Conservation (phyloP, 805 yeast genomes). For the Candida germanica region DNA sequence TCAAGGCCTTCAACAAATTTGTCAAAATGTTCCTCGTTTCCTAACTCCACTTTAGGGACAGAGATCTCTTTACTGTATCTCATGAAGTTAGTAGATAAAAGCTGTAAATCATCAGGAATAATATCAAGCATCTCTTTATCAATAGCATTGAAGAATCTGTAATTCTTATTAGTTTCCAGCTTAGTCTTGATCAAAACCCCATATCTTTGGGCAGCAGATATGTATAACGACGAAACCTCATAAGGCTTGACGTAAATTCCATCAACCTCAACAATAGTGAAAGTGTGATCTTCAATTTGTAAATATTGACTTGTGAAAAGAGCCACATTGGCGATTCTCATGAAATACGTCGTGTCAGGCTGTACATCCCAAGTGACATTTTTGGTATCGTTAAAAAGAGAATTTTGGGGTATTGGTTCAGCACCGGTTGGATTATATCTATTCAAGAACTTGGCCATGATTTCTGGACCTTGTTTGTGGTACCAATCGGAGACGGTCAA, state of each 20-base stretch:
- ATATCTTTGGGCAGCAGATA: slow-evolving; percentile 92
- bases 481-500: slow-evolving; percentile 85
- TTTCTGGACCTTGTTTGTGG: slow-evolving; percentile 55
- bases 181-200: slow-evolving; percentile 76
- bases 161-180: slow-evolving; percentile 57
- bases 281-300: slow-evolving; percentile 82
- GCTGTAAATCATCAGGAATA: slow-evolving; percentile 57
- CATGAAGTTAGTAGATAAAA: slow-evolving; percentile 76
- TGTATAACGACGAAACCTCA: slow-evolving; percentile 66
- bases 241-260: slow-evolving; percentile 82
- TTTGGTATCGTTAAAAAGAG: slow-evolving; percentile 78
- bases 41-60: slow-evolving; percentile 29
- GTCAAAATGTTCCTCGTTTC: slow-evolving; percentile 19
- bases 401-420: slow-evolving; percentile 87
- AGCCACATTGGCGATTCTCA: slow-evolving; percentile 82
- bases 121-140: slow-evolving; percentile 83
- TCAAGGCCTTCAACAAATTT: slow-evolving; percentile 43
- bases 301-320: slow-evolving; percentile 89
- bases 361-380: slow-evolving; percentile 74
- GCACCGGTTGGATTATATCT: slow-evolving; percentile 94
- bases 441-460: slow-evolving; percentile 57
- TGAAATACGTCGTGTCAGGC: slow-evolving; percentile 80
- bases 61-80: slow-evolving; percentile 48
- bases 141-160: slow-evolving; percentile 75
- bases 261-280: slow-evolving; percentile 88